phyloP scores from a whole-genome alignment of 2,329 filamentous ascomycete species.

The Corinectria fuckeliana region DNA sequence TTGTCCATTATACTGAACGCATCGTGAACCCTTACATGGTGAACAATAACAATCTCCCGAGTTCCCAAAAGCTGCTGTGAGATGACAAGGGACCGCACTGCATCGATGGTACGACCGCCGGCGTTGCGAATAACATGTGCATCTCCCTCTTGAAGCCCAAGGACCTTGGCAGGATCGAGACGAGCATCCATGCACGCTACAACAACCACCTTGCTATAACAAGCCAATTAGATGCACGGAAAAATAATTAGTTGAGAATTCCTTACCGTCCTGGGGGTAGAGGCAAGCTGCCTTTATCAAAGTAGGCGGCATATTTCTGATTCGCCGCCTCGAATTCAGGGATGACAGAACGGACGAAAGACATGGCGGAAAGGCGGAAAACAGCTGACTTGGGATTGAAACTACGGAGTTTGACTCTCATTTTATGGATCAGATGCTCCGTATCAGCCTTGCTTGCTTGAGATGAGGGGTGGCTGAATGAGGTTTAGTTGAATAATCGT shows the following conservation, averaged over 20 bases:
- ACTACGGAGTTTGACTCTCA: too few species aligned
- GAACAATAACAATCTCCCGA: slow-evolving; percentile 74
- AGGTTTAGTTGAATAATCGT: too few species aligned
- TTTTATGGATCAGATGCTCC: too few species aligned
- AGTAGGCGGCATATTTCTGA: slow-evolving; percentile 66
- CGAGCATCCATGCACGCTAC: slow-evolving; percentile 85
- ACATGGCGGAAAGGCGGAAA: not conserved
- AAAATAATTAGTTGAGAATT: not conserved
- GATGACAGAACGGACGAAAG: slow-evolving; percentile 20
- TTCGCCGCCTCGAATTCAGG: slow-evolving; percentile 44
- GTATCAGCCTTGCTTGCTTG: too few species aligned
- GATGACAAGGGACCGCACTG: slow-evolving; percentile 75
- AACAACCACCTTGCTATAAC: slow-evolving; percentile 34
- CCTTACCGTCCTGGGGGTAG: slow-evolving; percentile 66
- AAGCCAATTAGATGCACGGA: not conserved
- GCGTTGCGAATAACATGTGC: slow-evolving; percentile 78
- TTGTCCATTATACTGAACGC: not conserved
- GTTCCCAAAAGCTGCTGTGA: slow-evolving; percentile 80
- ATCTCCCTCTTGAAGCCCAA: slow-evolving; percentile 74
- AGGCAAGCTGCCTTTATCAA: slow-evolving; percentile 70
- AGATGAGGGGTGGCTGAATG: too few species aligned
- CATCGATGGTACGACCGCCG: slow-evolving; percentile 69
- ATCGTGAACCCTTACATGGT: slow-evolving; percentile 53
- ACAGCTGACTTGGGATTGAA: too few species aligned
- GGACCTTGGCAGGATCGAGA: slow-evolving; percentile 69